A percentile compares a stretch with the other conserved stretches of the same genome.
Evolutionary conservation across 345 rosid genomes (phyloP).

Genomic region (Hibiscus trionum): DNA sequence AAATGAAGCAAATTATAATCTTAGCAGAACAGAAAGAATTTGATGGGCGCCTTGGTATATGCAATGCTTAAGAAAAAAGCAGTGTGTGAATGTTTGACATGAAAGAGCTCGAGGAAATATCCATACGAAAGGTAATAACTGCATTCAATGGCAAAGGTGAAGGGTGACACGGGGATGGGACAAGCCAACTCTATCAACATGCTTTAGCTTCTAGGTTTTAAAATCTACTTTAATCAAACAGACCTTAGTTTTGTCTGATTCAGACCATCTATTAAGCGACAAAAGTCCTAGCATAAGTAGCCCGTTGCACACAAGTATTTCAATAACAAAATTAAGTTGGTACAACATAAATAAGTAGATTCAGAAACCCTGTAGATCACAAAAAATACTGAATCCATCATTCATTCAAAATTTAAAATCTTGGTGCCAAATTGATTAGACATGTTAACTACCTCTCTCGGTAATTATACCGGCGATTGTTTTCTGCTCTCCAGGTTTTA

Average conservation of each 20-base stretch:
- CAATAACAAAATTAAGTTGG: too few relatives aligned
- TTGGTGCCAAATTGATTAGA: neutral
- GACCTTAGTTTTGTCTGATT: neutral
- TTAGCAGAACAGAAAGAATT: neutral
- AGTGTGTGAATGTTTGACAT: too few relatives aligned
- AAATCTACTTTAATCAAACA: neutral
- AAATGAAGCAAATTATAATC: neutral
- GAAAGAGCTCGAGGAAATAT: neutral
- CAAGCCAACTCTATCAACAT: neutral
- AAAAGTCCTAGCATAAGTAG: neutral
- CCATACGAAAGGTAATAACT: neutral
- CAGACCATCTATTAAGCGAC: neutral
- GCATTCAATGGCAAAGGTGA: neutral
- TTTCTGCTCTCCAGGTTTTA: slow-evolving; percentile 81
- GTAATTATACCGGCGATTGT: slow-evolving; percentile 96
- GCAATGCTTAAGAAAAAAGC: neutral
- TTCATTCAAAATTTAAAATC: neutral
- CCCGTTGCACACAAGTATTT: neutral
- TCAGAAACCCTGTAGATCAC: neutral
- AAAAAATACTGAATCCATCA: neutral
- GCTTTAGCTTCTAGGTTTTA: neutral
- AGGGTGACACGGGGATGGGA: neutral
- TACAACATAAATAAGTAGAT: neutral
- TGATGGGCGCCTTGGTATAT: neutral
- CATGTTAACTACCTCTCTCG: slow-evolving; percentile 62